A percentile compares a stretch with the other conserved stretches of the same genome.
Evolutionary conservation across 129 eudicot species (phyloP).

Genomic region (Cynara cardunculus): DNA sequence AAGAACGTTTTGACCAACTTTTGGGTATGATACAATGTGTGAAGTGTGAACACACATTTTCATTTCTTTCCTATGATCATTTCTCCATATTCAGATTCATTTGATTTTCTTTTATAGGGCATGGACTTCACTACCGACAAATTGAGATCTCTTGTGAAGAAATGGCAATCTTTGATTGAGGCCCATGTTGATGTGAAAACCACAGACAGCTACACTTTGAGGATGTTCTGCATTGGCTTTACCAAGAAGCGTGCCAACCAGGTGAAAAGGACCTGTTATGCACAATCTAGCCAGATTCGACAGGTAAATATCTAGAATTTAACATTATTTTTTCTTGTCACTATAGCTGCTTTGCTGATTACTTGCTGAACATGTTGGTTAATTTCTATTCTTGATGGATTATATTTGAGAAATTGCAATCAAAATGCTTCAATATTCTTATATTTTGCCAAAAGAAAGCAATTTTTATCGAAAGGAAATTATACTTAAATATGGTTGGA

Average conservation of each 20-base stretch:
- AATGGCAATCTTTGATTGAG: slow-evolving; percentile 79
- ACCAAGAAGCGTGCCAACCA: slow-evolving; percentile 92
- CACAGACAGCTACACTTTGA: slow-evolving; percentile 62
- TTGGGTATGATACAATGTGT: slow-evolving; percentile 38
- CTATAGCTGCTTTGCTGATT: not conserved
- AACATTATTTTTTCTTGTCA: not conserved
- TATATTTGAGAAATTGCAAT: not conserved
- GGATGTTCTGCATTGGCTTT: slow-evolving; percentile 87
- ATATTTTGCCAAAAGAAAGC: not conserved
- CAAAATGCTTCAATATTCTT: not conserved
- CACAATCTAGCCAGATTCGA: slow-evolving; percentile 82
- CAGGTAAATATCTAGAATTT: slow-evolving; percentile 31
- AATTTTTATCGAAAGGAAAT: not conserved
- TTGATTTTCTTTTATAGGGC: slow-evolving; percentile 35
- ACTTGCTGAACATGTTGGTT: not conserved
- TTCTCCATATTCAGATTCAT: not conserved
- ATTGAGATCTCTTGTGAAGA: slow-evolving; percentile 69
- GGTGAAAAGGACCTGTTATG: slow-evolving; percentile 77
- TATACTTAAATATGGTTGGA: not conserved
- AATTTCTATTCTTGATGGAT: not conserved
- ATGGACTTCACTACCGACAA: slow-evolving; percentile 86
- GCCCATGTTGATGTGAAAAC: slow-evolving; percentile 93
- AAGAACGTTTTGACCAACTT: slow-evolving; percentile 75
- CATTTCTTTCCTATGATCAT: not conserved
- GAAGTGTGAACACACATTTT: too few relatives aligned